These are phyloP conservation scores for Setaria viridis DNA, from an alignment of 202 grass and related monocot species.

Conservation along the genomic window DNA sequence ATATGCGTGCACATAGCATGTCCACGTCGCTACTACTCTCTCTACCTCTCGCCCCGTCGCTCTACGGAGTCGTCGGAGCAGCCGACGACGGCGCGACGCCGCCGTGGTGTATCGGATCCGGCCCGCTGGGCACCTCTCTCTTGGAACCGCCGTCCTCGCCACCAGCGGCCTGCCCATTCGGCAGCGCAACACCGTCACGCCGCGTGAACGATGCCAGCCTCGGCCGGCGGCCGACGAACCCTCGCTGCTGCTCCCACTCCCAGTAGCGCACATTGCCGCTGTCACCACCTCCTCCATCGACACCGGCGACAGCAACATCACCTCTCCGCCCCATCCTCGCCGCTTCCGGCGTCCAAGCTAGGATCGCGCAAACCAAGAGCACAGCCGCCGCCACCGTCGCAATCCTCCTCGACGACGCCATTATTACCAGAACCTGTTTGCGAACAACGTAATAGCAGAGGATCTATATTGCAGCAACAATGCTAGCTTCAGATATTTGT, in stretches of 20 bases:
- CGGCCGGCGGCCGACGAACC: constrained; percentile 22
- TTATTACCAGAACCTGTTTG: not conserved
- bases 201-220: constrained; percentile 36
- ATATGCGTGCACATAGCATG: not conserved
- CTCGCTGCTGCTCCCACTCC: not conserved
- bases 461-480: not conserved
- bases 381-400: not conserved
- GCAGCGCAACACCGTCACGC: not conserved
- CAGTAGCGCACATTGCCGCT: not conserved
- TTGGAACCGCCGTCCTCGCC: not conserved
- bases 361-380: constrained; percentile 26
- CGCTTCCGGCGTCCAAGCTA: constrained; percentile 8
- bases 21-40: not conserved
- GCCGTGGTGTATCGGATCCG: constrained; percentile 43
- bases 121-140: constrained; percentile 36
- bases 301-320: not conserved
- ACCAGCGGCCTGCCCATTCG: not conserved
- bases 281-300: not conserved
- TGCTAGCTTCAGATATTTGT: not conserved
- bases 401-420: not conserved
- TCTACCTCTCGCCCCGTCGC: not conserved
- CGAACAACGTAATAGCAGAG: not conserved
- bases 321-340: constrained; percentile 14
- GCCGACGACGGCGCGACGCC: not conserved
- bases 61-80: constrained; percentile 3